Base-by-base conservation (phyloP, 75 land plant genomes). In the Pseudotsuga menziesii region DNA sequence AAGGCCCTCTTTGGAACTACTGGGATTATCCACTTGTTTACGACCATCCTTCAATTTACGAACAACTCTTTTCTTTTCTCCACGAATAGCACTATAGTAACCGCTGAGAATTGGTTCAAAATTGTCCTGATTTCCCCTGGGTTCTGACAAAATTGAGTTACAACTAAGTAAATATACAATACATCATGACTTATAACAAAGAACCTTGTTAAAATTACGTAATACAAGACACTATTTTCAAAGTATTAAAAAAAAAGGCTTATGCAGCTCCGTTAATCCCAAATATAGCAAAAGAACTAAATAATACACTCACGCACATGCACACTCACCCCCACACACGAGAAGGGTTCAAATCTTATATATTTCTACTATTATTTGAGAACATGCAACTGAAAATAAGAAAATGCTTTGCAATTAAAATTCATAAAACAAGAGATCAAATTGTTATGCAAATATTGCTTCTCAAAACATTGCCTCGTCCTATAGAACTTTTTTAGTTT, bases 51-150 rank as follows among this genome's bases (percentile, higher is more conserved):
- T 89, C 60, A 58, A 73, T 67, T 87, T 95, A 73, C 78, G 57
- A 76, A 41, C 4, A 39, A 36, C 39, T 55, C 58, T 55, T 77
- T 77, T 84, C 5, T 48, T 73, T 4, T 57, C 79, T 22, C 78
- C 76, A 73, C 44, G 64, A 63, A 96, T 82, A 62, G 88, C 67
- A 29, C 84, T 63, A 80, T 96, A 96, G 71, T 91, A 96, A 58
- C 82, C 81, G 58, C 85, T 87, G 78, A 96, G 82, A 54, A 90
- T 78, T 44, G 80, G 22, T 64, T 96, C 97, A 82, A 96, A 96
- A 36, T 84, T 85, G n/a, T 93, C 94, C 48, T 79, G 83, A 41
- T 29, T 83, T 63, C 97, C 99, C 79, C 90, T 85, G 39, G 99
- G 97, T 77, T 96, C 99, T 96, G 84, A 29, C 62, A 67, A 79